Percentiles rank a stretch among this genome's conserved stretches.
Conservation (phyloP, 768 basidiomycete species). For the Sistotremastrum niveocremeum region DNA sequence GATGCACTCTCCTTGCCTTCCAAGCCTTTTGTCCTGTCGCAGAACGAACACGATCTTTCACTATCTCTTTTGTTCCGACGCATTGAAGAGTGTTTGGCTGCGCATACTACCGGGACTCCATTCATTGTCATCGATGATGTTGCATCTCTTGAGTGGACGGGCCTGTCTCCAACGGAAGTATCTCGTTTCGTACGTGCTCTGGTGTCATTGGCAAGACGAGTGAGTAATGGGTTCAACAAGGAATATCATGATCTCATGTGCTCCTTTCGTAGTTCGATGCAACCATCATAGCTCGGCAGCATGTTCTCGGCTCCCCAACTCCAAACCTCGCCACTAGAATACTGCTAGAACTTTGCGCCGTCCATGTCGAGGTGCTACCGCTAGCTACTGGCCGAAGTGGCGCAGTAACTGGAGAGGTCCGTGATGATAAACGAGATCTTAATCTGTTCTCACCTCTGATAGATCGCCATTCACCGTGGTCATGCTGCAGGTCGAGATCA, state of each 20-base stretch:
- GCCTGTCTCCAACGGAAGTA: slow-evolving; percentile 37
- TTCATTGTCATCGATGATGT: slow-evolving; percentile 64
- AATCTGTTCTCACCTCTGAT: background rate
- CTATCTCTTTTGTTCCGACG: background rate
- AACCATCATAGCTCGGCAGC: slow-evolving; percentile 51
- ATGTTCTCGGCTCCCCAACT: slow-evolving; percentile 21
- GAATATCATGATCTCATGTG: background rate
- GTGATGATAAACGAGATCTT: slow-evolving; percentile 5
- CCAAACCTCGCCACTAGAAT: background rate
- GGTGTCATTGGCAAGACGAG: slow-evolving; percentile 28
- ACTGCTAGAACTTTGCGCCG: slow-evolving; percentile 48
- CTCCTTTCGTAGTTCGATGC: slow-evolving; percentile 27
- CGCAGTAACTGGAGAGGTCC: slow-evolving; percentile 63
- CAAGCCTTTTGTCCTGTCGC: too few relatives aligned
- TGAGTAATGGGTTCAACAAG: background rate
- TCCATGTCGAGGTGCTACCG: slow-evolving; percentile 60
- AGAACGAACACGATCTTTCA: too few relatives aligned
- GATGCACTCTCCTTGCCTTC: slow-evolving; percentile 26
- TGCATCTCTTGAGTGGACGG: slow-evolving; percentile 58
- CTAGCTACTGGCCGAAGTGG: slow-evolving; percentile 67
- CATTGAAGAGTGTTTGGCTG: background rate
- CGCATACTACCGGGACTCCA: background rate
- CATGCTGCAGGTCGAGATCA: slow-evolving; percentile 21
- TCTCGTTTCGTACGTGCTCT: slow-evolving; percentile 48
- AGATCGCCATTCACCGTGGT: slow-evolving; percentile 55